Evolutionary conservation across 495 filamentous ascomycete species (phyloP).

Genomic region (Amphirosellinia nigrospora): DNA sequence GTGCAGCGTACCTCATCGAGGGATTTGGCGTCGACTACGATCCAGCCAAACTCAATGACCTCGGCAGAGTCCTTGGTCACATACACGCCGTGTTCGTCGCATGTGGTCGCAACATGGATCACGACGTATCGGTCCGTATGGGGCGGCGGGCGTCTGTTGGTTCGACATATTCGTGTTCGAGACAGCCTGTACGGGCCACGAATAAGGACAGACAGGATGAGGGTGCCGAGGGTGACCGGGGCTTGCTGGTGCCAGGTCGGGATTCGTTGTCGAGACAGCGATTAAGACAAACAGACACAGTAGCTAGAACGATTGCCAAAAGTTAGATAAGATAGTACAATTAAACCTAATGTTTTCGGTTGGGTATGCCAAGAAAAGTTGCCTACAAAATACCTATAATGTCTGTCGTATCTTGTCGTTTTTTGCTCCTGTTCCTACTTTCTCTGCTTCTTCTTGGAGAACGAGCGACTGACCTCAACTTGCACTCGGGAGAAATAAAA

Average conservation of each 20-base stretch:
- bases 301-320: conserved; percentile 6
- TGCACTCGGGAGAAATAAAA: conserved; percentile 10
- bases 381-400: conserved; percentile 21
- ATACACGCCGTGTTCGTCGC: conserved; percentile 98
- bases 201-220: conserved; percentile 21
- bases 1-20: conserved; percentile 78
- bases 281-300: conserved; percentile 15
- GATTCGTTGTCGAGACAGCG: conserved; percentile 9
- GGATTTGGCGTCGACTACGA: conserved; percentile 86
- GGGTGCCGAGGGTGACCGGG: conserved; percentile 5
- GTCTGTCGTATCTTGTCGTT: conserved; percentile 14
- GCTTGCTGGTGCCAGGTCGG: not conserved
- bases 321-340: conserved; percentile 22
- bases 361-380: conserved; percentile 11
- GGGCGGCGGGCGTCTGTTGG: conserved; percentile 51
- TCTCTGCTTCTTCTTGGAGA: conserved; percentile 9
- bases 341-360: conserved; percentile 10
- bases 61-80: conserved; percentile 99
- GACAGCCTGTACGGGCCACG: conserved; percentile 26
- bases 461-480: conserved; percentile 21
- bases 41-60: conserved; percentile 99
- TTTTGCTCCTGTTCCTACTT: conserved; percentile 3
- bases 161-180: conserved; percentile 48
- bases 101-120: conserved; percentile 97
- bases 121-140: conserved; percentile 95